Evolutionary conservation across 768 basidiomycete genomes (phyloP).

Genomic region (Boletus speciosus): DNA sequence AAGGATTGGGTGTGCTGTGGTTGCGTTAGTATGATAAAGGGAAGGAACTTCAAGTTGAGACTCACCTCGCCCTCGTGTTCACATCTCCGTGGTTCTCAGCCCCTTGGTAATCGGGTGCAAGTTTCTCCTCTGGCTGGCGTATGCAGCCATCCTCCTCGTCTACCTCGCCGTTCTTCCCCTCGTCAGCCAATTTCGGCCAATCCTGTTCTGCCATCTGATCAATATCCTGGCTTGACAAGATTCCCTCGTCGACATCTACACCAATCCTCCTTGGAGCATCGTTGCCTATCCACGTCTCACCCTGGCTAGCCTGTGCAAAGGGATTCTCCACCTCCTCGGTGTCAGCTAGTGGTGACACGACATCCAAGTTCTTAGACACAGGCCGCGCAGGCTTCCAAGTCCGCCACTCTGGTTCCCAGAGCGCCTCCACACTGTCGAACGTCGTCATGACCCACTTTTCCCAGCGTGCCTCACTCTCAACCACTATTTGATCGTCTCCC

Average conservation of each 20-base stretch:
- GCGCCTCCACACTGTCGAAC: constrained; percentile 85
- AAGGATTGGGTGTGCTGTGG: background rate
- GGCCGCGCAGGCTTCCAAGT: constrained; percentile 48
- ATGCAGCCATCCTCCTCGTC: constrained; percentile 11
- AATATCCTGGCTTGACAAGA: constrained; percentile 35
- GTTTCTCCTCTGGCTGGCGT: background rate
- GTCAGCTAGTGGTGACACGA: constrained; percentile 16
- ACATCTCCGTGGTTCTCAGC: background rate
- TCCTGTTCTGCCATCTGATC: constrained; percentile 25
- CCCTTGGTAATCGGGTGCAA: background rate
- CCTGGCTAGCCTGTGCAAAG: constrained; percentile 21
- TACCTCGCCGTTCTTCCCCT: constrained; percentile 11
- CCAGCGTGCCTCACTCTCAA: constrained; percentile 44
- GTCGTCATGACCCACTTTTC: constrained; percentile 78
- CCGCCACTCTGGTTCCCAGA: constrained; percentile 68
- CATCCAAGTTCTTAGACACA: constrained; percentile 9
- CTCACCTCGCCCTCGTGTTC: background rate
- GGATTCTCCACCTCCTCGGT: constrained; percentile 19
- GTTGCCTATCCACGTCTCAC: constrained; percentile 7
- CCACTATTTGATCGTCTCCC: constrained; percentile 21
- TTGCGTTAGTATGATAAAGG: background rate
- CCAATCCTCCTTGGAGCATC: constrained; percentile 10
- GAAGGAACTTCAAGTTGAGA: background rate
- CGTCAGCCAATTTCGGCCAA: constrained; percentile 11
- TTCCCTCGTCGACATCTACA: constrained; percentile 29